Percentiles rank a stretch among this genome's conserved stretches.
phyloP scores from a whole-genome alignment of 2,329 filamentous ascomycete genomes.

The Aschersonia sp. region DNA sequence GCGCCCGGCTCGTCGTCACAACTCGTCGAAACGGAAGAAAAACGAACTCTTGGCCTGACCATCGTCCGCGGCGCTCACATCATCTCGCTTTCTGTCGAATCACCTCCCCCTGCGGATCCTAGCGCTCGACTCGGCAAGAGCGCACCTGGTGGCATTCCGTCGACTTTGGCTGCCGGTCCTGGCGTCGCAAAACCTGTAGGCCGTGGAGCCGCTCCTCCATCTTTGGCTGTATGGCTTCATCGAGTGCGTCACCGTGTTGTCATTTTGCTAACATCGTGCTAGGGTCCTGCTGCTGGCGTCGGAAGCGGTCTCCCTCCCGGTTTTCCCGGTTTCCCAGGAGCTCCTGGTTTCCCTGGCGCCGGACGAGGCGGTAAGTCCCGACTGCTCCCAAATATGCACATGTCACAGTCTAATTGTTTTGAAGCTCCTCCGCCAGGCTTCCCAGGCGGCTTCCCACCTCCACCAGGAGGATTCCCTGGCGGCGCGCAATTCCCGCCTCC shows the following conservation, averaged over 20 bases:
- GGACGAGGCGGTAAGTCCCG: conserved; percentile 38
- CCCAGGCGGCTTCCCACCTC: conserved; percentile 32
- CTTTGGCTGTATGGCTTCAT: conserved; percentile 49
- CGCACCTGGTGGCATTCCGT: conserved; percentile 51
- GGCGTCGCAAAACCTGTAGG: conserved; percentile 87
- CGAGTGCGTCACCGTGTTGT: not conserved
- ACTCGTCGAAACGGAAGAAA: conserved; percentile 82
- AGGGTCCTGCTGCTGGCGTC: conserved; percentile 75
- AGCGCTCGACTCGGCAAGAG: conserved; percentile 74
- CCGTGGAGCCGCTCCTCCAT: conserved; percentile 57
- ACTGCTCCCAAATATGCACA: not conserved
- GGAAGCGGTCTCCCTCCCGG: conserved; percentile 53
- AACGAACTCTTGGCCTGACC: conserved; percentile 87
- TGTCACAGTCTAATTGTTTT: conserved; percentile 16
- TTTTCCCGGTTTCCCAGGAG: conserved; percentile 39
- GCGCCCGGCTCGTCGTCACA: conserved; percentile 47
- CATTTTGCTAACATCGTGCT: conserved; percentile 1
- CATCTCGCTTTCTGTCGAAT: conserved; percentile 88
- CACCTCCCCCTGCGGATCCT: conserved; percentile 86
- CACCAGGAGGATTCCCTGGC: conserved; percentile 26
- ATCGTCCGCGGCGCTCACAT: conserved; percentile 93
- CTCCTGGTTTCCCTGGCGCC: conserved; percentile 26
- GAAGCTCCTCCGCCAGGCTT: conserved; percentile 34
- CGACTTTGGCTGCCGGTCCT: conserved; percentile 65
- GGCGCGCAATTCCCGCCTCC: conserved; percentile 5